Evolutionary conservation across 768 basidiomycete species (phyloP).

Genomic region (Amyloporia xantha): DNA sequence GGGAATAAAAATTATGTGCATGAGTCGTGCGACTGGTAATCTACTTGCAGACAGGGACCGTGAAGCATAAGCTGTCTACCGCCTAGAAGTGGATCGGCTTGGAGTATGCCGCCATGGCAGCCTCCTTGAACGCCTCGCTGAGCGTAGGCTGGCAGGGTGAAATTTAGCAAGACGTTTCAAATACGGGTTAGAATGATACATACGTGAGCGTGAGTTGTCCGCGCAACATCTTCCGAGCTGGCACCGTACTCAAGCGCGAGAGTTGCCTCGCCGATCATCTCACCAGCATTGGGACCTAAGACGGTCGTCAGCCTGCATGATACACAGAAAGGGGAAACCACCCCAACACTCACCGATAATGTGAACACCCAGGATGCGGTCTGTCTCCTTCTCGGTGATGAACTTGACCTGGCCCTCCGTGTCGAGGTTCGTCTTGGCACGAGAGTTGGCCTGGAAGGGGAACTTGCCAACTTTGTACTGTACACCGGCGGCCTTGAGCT

Average conservation of each 20-base stretch:
- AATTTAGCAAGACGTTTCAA: conserved; percentile 9
- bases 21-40: no score
- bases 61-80: no score
- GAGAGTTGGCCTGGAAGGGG: conserved; percentile 92
- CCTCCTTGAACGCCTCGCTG: conserved; percentile 95
- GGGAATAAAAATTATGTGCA: no score
- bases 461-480: conserved; percentile 92
- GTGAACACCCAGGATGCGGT: conserved; percentile 87
- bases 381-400: conserved; percentile 91
- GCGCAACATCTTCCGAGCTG: conserved; percentile 87
- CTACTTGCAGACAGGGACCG: no score
- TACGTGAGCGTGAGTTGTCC: conserved; percentile 92
- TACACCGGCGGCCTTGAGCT: conserved; percentile 84
- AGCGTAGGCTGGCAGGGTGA: conserved; percentile 63
- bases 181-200: conserved; percentile 24
- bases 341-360: conserved; percentile 68
- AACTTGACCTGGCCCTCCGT: conserved; percentile 94
- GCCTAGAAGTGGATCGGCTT: conserved; percentile 83
- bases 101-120: conserved; percentile 78
- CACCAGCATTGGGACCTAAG: conserved; percentile 84
- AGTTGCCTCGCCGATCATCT: conserved; percentile 89
- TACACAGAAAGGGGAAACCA: background rate
- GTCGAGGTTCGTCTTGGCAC: conserved; percentile 95
- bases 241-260: conserved; percentile 95
- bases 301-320: background rate